Evolutionary conservation across 768 basidiomycete species (phyloP), one percentile per base, ranked within the genome.

Genomic region (Clathrus columnatus): DNA sequence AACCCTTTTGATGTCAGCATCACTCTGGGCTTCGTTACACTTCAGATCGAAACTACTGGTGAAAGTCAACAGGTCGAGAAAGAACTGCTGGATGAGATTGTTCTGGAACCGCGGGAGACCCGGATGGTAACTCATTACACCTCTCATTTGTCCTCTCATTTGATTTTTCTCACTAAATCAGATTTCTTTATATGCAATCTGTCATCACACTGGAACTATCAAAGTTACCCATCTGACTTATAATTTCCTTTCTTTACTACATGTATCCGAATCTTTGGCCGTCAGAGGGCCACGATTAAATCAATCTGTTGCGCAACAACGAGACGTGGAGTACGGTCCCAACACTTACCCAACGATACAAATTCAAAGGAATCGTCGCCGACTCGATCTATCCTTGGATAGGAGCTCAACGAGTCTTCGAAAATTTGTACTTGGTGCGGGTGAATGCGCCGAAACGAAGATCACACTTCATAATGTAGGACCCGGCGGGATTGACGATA

Each of bases 1-100:
- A 92, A 92, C 64, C 87, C 88, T 17, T 67, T 92, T 42, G 78
- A 86, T 57, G 74, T 84, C 5, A 87, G 88, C 50, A 74, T 92
- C n/a, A 81, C 75, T 50, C 64, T 92, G 21, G 74, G 80, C 0
- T 75, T 84, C 56, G 58, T 91, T 51, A 81, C 84, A 0, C 66
- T 88, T 7, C 56, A 72, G 4, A 73, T 86, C 5, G 65, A 72
- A 59, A 79, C 79, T 54, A 65, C 69, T 71, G 36, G 61, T 23
- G 61, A 29, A 18, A 42, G 51, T 28, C 57, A 17, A 14, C 27
- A 69, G 0, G 73, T 84, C 5, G 75, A 81, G 41, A 73, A 86
- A 1, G 81, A 87, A 59, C 63, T 75, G 4, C 68, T 91, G 6
- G 72, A 81, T 30, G 83, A 85, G 57, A 69, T 93, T 20, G 62